A percentile compares a stretch with the other conserved stretches of the same genome.
Conservation (phyloP, 1,139 yeast species). For the Magnusiomyces clavatus region DNA sequence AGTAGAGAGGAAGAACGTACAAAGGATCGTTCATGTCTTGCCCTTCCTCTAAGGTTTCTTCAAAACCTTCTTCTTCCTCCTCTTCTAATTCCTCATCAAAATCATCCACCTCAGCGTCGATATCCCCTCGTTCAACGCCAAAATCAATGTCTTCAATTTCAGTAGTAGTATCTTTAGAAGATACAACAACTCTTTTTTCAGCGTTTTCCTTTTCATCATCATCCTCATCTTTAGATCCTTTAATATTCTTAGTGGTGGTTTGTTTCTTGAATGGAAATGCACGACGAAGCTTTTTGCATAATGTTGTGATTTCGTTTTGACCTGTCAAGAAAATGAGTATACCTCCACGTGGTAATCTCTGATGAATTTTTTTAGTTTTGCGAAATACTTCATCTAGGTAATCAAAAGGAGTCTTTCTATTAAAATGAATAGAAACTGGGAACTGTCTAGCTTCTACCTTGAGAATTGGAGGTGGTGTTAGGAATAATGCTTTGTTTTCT, state of each 20-base stretch:
- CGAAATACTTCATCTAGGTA: constrained; percentile 82
- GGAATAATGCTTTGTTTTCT: constrained; percentile 64
- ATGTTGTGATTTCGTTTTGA: constrained; percentile 75
- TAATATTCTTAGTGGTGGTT: background rate
- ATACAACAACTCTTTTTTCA: constrained; percentile 43
- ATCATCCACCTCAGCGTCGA: constrained; percentile 38
- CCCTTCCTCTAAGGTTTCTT: constrained; percentile 65
- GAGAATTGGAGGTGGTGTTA: constrained; percentile 78
- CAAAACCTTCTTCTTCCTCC: constrained; percentile 86
- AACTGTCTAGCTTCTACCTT: constrained; percentile 92
- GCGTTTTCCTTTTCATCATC: constrained; percentile 30
- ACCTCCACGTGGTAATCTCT: constrained; percentile 85
- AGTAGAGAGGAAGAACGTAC: constrained; percentile 85
- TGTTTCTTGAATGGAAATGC: constrained; percentile 56
- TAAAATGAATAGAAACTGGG: constrained; percentile 91
- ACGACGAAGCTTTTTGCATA: constrained; percentile 60
- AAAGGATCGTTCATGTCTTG: constrained; percentile 77
- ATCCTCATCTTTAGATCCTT: constrained; percentile 13
- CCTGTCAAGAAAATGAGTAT: constrained; percentile 89
- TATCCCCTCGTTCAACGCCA: constrained; percentile 38
- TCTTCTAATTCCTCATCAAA: constrained; percentile 42
- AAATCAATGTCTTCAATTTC: constrained; percentile 90
- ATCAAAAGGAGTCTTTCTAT: constrained; percentile 64
- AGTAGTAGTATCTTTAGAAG: constrained; percentile 53
- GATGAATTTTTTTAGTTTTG: constrained; percentile 83